Conservation (phyloP, 345 rosid species). For the Gynandropsis gynandra region DNA sequence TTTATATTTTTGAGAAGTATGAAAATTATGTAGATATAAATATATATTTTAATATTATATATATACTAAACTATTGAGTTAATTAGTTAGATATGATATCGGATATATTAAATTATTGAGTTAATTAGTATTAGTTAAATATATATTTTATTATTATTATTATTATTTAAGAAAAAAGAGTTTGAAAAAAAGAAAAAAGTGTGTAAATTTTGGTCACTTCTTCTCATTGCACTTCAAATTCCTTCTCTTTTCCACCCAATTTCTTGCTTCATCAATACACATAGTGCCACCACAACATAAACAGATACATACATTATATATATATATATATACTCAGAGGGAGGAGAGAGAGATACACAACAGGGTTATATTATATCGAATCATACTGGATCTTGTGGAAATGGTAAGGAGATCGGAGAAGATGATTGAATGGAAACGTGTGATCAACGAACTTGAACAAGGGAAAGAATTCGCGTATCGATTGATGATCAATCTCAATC, state of each 20-base stretch:
- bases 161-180: no score
- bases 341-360: no score
- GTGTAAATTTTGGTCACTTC: background rate
- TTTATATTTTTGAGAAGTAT: no score
- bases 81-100: no score
- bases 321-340: constrained; percentile 1
- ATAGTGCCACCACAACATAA: background rate
- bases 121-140: no score
- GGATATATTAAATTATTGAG: no score
- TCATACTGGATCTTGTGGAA: background rate
- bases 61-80: no score
- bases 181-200: background rate
- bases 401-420: constrained; percentile 23
- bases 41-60: no score
- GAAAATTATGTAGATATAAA: no score
- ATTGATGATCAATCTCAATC: no score
- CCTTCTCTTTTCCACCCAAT: constrained; percentile 32
- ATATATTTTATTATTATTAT: no score
- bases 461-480: constrained; percentile 69
- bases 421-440: constrained; percentile 39
- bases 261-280: constrained; percentile 13
- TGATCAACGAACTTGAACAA: constrained; percentile 44
- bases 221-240: constrained; percentile 18
- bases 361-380: background rate
- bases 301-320: constrained; percentile 1